Evolutionary conservation across 129 eudicot species (phyloP), one percentile per base, ranked within the genome.

Genomic region (Apium graveolens): DNA sequence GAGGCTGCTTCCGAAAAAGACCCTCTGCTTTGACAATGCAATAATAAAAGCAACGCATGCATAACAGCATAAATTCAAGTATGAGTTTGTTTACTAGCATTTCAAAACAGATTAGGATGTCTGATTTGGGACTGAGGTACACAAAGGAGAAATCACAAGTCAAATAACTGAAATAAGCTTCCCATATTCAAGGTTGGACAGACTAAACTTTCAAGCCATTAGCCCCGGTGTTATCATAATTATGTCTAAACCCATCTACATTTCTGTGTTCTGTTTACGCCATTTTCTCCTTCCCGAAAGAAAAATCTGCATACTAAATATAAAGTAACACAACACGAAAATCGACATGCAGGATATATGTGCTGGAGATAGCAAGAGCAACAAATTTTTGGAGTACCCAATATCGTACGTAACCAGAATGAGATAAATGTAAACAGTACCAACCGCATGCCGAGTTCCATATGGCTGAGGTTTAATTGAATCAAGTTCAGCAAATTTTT

Each of bases 381-480:
- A 73, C 34, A 42, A 18, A 38, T 66, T 42, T 70, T 80, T 24
- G 29, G 29, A 7, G 11, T n/a, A 57, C 31, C 76, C 44, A 43
- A 49, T 57, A 80, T 75, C 35, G 77, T 27, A 46, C 13, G 76
- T 66, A 84, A 27, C 68, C 38, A 17, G 18, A 16, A 55, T 55
- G 3, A 29, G 12, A 24, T 55, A 80, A 75, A 80, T 49, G 80
- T 39, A 51, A 73, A 70, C 18, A 83, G 51, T 75, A 84, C 88
- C 39, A 83, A 94, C 98, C 92, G 98, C 98, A 38, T 89, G 88
- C 73, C 86, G 73, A 35, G 98, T 90, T 77, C 97, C 97, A 77
- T 90, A 94, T 1, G 97, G 96, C 51, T 79, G 88, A 73, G 93
- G 92, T 80, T 94, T 90, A 68, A 80, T 79, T 57, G 93, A 88